Percentiles rank a stretch among this genome's conserved stretches.
Conservation (phyloP, 2,329 filamentous ascomycete genomes). For the Ceratocystis ficicola region DNA sequence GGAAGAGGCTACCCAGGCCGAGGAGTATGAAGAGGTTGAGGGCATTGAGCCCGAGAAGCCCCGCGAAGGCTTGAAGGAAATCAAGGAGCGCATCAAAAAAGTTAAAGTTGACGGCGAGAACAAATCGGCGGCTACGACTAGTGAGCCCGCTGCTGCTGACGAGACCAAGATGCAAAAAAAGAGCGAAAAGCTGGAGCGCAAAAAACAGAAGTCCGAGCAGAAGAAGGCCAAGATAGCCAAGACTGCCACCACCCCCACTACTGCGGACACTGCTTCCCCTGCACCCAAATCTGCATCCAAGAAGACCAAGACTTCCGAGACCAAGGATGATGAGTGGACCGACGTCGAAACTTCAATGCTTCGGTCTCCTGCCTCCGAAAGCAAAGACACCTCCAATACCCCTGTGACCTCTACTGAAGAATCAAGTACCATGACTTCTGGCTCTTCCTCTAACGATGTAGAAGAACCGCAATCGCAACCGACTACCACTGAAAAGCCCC, state of each 20-base stretch:
- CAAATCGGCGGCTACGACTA: constrained; percentile 29
- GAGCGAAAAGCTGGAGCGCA: constrained; percentile 38
- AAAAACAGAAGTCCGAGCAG: constrained; percentile 30
- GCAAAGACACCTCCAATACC: constrained; percentile 33
- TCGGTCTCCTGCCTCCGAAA: constrained; percentile 46
- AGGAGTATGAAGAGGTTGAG: constrained; percentile 37
- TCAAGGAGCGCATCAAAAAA: constrained; percentile 43
- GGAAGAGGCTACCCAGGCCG: constrained; percentile 32
- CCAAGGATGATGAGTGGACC: constrained; percentile 25
- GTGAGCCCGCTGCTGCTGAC: constrained; percentile 29
- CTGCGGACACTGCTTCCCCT: constrained; percentile 23
- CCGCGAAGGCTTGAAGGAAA: constrained; percentile 49
- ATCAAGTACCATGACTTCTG: constrained; percentile 32
- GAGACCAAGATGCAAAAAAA: constrained; percentile 41
- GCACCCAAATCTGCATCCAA: constrained; percentile 21
- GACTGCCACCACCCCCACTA: constrained; percentile 14
- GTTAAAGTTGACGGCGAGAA: constrained; percentile 22
- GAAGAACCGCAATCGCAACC: constrained; percentile 34
- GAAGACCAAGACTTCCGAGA: constrained; percentile 20
- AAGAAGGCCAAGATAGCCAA: constrained; percentile 5
- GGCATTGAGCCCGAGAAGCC: constrained; percentile 50
- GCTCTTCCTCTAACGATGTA: constrained; percentile 54
- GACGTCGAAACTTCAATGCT: constrained; percentile 34
- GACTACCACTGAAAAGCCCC: constrained; percentile 40
- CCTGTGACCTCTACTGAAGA: constrained; percentile 36